phyloP scores from a whole-genome alignment of 441 rosid genomes.

The Populus hybrid region DNA sequence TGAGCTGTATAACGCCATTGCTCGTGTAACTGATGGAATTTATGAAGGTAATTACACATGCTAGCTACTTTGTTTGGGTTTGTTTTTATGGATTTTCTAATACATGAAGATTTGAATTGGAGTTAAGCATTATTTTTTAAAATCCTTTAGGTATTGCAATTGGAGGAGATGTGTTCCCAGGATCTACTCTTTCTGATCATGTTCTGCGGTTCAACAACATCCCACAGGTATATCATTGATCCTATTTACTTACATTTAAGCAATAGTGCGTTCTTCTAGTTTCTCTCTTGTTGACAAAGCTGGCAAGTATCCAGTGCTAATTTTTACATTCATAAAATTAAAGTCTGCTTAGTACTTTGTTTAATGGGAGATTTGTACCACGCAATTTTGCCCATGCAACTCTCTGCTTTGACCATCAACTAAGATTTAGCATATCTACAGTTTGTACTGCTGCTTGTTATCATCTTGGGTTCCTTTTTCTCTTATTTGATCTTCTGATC shows the following conservation, averaged over 20 bases:
- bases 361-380: not conserved
- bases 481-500: slow-evolving; percentile 16
- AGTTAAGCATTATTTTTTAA: slow-evolving; percentile 19
- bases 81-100: slow-evolving; percentile 9
- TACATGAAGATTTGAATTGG: slow-evolving; percentile 14
- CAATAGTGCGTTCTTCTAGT: not conserved
- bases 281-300: not conserved
- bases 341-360: not conserved
- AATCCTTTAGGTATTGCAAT: slow-evolving; percentile 75
- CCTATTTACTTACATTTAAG: not conserved
- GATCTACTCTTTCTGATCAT: slow-evolving; percentile 92
- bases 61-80: slow-evolving; percentile 12
- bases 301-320: not conserved
- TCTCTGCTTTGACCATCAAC: not conserved
- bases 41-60: slow-evolving; percentile 60
- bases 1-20: slow-evolving; percentile 84
- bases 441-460: not conserved
- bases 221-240: slow-evolving; percentile 60
- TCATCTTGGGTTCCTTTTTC: not conserved
- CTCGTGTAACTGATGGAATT: slow-evolving; percentile 93
- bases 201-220: slow-evolving; percentile 90
- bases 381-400: not conserved
- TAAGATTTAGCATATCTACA: not conserved
- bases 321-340: not conserved
- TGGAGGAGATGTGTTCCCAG: slow-evolving; percentile 98